These are phyloP conservation scores for Boeremia lycopersici DNA, from an alignment of 2,329 filamentous ascomycete species.

Conservation along the genomic window DNA sequence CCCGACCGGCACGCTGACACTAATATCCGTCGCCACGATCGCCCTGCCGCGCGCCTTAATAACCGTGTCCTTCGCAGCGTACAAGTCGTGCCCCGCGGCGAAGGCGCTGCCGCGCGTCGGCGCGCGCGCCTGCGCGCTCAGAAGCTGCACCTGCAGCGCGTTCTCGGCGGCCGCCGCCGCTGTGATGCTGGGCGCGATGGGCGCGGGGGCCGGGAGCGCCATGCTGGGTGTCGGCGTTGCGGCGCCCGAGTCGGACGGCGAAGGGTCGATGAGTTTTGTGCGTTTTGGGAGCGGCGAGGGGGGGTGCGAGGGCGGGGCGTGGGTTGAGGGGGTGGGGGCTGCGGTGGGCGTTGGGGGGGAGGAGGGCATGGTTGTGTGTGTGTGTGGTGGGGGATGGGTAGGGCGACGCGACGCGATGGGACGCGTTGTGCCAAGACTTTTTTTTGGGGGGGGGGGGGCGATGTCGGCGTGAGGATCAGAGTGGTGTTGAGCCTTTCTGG, in stretches of 20 bases:
- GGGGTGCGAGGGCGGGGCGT: conserved; percentile 62
- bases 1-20: conserved; percentile 85
- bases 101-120: conserved; percentile 89
- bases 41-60: conserved; percentile 84
- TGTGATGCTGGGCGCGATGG: conserved; percentile 31
- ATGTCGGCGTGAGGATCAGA: no score
- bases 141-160: conserved; percentile 86
- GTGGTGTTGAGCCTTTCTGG: no score
- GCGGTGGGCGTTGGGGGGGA: neutral
- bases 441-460: neutral
- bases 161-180: conserved; percentile 41
- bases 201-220: conserved; percentile 28
- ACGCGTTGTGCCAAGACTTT: conserved; percentile 10
- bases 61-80: conserved; percentile 73
- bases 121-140: conserved; percentile 76
- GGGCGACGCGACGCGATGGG: conserved; percentile 6
- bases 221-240: conserved; percentile 45
- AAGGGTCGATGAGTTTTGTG: conserved; percentile 66
- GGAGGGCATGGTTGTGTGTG: conserved; percentile 19
- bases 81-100: conserved; percentile 93
- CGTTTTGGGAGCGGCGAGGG: conserved; percentile 81
- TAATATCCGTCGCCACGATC: conserved; percentile 87
- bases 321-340: conserved; percentile 33
- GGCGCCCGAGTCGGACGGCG: conserved; percentile 41
- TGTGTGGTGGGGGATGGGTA: conserved; percentile 20